Percentiles rank a stretch among this genome's conserved stretches.
Evolutionary conservation across 257 asterid species (phyloP).

Genomic region (Solanum ahanhuiri): DNA sequence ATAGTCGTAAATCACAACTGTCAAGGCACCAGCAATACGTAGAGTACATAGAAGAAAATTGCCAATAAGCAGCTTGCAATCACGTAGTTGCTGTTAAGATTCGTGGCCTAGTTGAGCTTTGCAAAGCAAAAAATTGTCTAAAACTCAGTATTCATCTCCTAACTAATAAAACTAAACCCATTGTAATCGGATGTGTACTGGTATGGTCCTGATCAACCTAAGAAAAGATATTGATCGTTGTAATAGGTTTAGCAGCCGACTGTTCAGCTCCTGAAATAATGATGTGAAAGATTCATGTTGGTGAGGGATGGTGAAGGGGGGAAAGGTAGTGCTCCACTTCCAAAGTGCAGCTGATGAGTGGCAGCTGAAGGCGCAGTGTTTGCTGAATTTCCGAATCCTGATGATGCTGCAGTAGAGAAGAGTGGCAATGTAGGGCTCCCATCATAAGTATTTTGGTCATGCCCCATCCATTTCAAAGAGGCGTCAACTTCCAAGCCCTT

Average conservation of each 20-base stretch:
- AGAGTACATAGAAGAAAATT: background rate
- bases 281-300: slow-evolving; percentile 20
- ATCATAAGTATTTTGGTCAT: slow-evolving; percentile 8
- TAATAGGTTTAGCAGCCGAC: slow-evolving; percentile 5
- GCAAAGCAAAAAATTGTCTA: background rate
- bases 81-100: background rate
- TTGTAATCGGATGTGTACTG: background rate
- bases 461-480: slow-evolving; percentile 36
- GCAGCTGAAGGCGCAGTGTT: slow-evolving; percentile 13
- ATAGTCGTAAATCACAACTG: background rate
- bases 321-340: slow-evolving; percentile 14
- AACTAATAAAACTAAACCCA: background rate
- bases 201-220: background rate
- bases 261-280: slow-evolving; percentile 26
- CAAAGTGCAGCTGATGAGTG: slow-evolving; percentile 25
- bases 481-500: slow-evolving; percentile 38
- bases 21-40: background rate
- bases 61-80: background rate
- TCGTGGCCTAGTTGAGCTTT: background rate
- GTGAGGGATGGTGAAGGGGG: slow-evolving; percentile 26
- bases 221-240: background rate
- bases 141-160: background rate
- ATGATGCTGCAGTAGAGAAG: slow-evolving; percentile 91
- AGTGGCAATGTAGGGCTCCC: slow-evolving; percentile 27
- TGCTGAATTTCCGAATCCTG: slow-evolving; percentile 80